Conservation (phyloP, 768 basidiomycete species). For the Xerocomus spinulosus region DNA sequence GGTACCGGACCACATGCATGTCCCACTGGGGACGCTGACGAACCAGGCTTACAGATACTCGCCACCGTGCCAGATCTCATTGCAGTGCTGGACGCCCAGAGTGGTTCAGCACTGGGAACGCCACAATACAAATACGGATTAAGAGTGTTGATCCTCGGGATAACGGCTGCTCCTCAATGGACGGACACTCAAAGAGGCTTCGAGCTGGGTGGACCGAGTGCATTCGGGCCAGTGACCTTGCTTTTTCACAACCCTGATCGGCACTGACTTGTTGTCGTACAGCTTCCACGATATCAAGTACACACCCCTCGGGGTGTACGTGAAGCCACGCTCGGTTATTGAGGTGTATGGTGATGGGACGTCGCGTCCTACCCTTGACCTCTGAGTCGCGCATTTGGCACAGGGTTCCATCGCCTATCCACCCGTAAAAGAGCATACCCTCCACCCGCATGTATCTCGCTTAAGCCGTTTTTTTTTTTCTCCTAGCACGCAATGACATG, state of each 20-base stretch:
- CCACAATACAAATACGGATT: constrained; percentile 59
- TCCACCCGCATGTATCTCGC: no score
- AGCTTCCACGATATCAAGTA: constrained; percentile 34
- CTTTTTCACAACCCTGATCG: neutral
- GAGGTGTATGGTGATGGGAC: constrained; percentile 32
- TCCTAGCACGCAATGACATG: no score
- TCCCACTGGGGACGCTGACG: constrained; percentile 3
- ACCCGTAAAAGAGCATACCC: no score
- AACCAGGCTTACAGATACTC: constrained; percentile 33
- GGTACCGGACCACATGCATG: constrained; percentile 7
- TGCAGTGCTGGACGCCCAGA: constrained; percentile 57
- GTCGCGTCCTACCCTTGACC: neutral
- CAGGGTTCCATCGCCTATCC: no score
- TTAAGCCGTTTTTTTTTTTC: neutral
- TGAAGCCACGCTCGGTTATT: constrained; percentile 44
- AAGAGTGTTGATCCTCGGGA: constrained; percentile 49
- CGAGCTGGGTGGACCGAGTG: constrained; percentile 46
- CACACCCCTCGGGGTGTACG: constrained; percentile 37
- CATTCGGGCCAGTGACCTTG: constrained; percentile 49
- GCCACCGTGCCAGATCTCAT: constrained; percentile 65
- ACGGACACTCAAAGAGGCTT: constrained; percentile 47
- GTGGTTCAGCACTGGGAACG: constrained; percentile 56
- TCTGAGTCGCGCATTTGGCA: no score
- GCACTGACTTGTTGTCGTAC: constrained; percentile 4
- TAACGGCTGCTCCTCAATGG: constrained; percentile 51